Base-by-base conservation (phyloP, 352 stramenopile species). In the Pilasporangium apinafurcum region DNA sequence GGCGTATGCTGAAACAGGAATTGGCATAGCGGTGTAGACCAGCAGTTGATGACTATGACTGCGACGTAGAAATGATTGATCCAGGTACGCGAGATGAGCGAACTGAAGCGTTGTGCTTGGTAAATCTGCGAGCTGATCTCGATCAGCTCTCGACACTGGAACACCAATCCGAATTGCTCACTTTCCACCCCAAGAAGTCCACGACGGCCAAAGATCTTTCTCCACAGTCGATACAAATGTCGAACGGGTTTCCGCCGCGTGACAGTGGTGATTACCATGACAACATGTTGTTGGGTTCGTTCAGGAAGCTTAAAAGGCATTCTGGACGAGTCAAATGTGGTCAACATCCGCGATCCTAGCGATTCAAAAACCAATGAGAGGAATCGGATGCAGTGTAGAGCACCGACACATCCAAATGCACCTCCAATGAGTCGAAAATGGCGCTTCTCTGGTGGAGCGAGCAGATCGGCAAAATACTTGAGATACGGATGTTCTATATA, bases 391-490 rank as follows among this genome's bases (percentile, higher is more conserved):
- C 27, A 3, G n/a, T 51, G 41, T 14, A 56, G 37, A 27, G n/a
- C 41, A 24, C 30, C 22, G 26, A 56, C 20, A 7, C 52, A 28
- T 40, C 46, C 55, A 25, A 69, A 51, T 3, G 49, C 34, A 1
- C 37, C 37, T 3, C 49, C 50, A 6, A 67, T 37, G 16, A 48
- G 20, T 18, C 4, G 41, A 22, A 65, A 65, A 27, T 65, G 53
- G 20, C 49, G 16, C 22, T 31, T 25, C 21, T 56, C 44, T 9
- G 31, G 25, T 16, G 59, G 59, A 12, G 49, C 48, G 6, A 68
- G 36, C 2, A 65, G 43, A 21, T 68, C 55, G 42, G 48, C 51
- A 13, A 46, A 68, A 41, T 65, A 65, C 24, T 42, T 29, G 42
- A 65, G 43, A 36, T 44, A 53, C 14, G 59, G 59, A 2, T 55